Conservation (phyloP, 495 filamentous ascomycete genomes). For the Penicillium daleae region DNA sequence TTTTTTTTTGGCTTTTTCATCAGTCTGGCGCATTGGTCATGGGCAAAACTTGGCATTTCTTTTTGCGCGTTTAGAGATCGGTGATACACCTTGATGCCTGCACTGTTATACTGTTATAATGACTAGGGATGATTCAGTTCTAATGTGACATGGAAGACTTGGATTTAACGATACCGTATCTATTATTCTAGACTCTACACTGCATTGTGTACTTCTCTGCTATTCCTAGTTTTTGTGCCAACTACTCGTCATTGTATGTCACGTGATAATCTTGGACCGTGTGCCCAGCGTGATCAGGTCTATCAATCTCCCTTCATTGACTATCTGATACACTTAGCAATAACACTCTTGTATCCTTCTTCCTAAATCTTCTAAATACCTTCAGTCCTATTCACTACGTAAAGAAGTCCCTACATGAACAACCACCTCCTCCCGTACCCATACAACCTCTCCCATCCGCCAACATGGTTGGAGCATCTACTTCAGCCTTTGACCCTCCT, state of each 20-base stretch:
- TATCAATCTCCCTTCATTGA: not conserved
- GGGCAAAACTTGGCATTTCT: slow-evolving; percentile 25
- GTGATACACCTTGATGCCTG: slow-evolving; percentile 28
- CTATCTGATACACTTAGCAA: not conserved
- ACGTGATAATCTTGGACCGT: not conserved
- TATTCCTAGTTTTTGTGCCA: too few species aligned
- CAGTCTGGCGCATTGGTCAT: slow-evolving; percentile 26
- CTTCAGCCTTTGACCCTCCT: not conserved
- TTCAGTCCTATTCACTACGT: not conserved
- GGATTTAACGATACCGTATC: not conserved
- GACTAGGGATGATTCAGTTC: slow-evolving; percentile 21
- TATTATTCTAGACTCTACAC: too few species aligned
- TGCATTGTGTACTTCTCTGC: too few species aligned
- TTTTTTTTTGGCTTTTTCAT: slow-evolving; percentile 11
- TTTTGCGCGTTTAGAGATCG: slow-evolving; percentile 31
- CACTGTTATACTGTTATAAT: slow-evolving; percentile 22
- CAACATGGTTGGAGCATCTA: not conserved
- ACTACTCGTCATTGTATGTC: not conserved
- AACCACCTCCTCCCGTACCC: not conserved
- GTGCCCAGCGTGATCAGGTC: not conserved
- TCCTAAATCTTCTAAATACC: not conserved
- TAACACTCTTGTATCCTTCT: not conserved
- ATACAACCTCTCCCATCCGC: not conserved
- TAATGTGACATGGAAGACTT: slow-evolving; percentile 25
- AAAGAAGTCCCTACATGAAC: not conserved